phyloP scores from a whole-genome alignment of 1,284 basidiomycete species.

The Boletus coffeatus region DNA sequence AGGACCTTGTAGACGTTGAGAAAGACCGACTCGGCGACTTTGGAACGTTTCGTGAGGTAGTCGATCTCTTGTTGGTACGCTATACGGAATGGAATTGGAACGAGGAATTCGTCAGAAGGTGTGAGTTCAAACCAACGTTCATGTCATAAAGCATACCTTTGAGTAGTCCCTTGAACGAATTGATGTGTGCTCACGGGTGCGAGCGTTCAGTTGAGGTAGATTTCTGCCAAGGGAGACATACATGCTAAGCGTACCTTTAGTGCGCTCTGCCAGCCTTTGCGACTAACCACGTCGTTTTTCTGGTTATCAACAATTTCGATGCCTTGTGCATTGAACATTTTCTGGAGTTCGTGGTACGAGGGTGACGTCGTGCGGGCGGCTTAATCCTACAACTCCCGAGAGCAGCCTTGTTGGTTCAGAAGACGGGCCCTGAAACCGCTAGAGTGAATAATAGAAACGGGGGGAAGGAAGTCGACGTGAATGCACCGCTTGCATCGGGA shows the following conservation, averaged over 20 bases:
- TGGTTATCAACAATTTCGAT: constrained; percentile 96
- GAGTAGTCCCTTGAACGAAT: constrained; percentile 81
- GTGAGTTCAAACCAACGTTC: neutral
- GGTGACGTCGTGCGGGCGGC: too few relatives aligned
- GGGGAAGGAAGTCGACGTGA: too few relatives aligned
- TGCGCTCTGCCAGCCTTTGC: constrained; percentile 90
- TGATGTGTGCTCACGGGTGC: constrained; percentile 30
- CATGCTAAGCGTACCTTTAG: constrained; percentile 60
- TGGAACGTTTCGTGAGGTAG: constrained; percentile 86
- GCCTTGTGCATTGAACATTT: constrained; percentile 84
- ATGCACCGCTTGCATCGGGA: too few relatives aligned
- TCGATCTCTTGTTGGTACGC: constrained; percentile 98
- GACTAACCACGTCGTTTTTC: constrained; percentile 91
- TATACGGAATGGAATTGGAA: constrained; percentile 24
- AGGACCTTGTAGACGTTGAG: constrained; percentile 91
- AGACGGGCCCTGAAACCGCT: too few relatives aligned
- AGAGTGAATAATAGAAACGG: too few relatives aligned
- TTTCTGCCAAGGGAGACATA: neutral
- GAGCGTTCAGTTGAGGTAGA: neutral
- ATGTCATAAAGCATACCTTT: constrained; percentile 49
- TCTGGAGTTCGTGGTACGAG: constrained; percentile 71
- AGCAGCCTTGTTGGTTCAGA: too few relatives aligned
- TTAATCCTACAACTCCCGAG: too few relatives aligned
- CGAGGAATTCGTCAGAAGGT: neutral
- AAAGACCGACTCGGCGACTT: constrained; percentile 92